Evolutionary conservation across 208 protist species (phyloP).

Genomic region (Acanthamoeba royreba): DNA sequence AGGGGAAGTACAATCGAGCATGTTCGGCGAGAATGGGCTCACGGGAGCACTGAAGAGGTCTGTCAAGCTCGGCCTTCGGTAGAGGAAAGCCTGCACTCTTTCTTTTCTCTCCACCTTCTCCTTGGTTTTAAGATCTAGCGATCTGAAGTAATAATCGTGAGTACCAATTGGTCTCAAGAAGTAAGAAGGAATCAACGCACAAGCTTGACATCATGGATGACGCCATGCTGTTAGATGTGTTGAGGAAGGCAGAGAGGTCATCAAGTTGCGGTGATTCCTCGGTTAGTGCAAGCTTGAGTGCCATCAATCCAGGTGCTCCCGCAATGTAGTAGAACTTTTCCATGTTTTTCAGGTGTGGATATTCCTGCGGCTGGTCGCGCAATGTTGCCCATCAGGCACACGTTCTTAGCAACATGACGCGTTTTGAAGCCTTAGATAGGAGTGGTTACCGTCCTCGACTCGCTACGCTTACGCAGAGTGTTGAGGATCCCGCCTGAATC

Average conservation of each 20-base stretch:
- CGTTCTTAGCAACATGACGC: not conserved
- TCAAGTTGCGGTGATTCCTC: not conserved
- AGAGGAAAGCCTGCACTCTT: not conserved
- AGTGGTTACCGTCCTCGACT: not conserved
- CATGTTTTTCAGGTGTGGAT: not conserved
- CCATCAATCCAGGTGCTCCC: not conserved
- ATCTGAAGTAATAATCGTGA: not conserved
- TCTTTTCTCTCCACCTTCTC: not conserved
- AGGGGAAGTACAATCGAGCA: no score
- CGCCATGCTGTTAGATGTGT: not conserved
- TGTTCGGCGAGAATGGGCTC: not conserved
- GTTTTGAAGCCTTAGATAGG: not conserved
- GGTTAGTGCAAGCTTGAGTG: not conserved
- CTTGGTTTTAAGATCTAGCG: not conserved
- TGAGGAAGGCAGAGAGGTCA: not conserved
- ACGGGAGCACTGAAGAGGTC: not conserved
- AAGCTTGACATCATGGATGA: not conserved
- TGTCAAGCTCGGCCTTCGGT: not conserved
- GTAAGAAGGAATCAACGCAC: not conserved
- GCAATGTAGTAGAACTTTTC: not conserved
- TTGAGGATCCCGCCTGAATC: not conserved
- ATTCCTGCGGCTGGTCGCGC: not conserved
- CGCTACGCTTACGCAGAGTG: not conserved
- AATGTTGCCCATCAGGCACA: not conserved
- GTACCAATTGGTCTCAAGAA: not conserved